A percentile compares a stretch with the other conserved stretches of the same genome.
These are phyloP conservation scores for Yarrowia porcina DNA, from an alignment of 805 yeast species.

Conservation along the genomic window DNA sequence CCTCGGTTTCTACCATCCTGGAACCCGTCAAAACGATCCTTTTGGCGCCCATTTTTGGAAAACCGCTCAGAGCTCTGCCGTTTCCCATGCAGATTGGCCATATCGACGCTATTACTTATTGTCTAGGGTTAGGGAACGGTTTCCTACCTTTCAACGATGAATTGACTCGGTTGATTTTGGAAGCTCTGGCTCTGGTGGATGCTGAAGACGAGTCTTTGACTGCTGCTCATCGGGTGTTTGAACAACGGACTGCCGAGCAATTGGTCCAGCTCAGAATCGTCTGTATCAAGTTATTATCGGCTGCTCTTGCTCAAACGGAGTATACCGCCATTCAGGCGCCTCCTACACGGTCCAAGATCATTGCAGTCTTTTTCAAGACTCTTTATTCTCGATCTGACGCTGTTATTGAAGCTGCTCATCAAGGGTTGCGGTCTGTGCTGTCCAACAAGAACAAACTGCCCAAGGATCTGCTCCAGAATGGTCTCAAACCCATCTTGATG, in stretches of 20 bases:
- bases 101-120: constrained; percentile 93
- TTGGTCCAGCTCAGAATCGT: constrained; percentile 83
- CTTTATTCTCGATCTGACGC: constrained; percentile 79
- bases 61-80: constrained; percentile 93
- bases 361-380: constrained; percentile 93
- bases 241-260: constrained; percentile 84
- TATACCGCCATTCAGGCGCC: constrained; percentile 63
- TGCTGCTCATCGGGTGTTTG: constrained; percentile 78
- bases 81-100: constrained; percentile 99
- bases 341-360: constrained; percentile 69
- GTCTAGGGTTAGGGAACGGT: constrained; percentile 74
- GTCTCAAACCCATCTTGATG: constrained; percentile 92
- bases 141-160: constrained; percentile 88
- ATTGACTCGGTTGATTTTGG: constrained; percentile 74
- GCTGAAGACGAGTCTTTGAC: constrained; percentile 96
- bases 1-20: constrained; percentile 70
- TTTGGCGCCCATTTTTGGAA: constrained; percentile 91
- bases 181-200: constrained; percentile 90
- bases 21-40: constrained; percentile 78
- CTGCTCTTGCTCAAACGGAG: constrained; percentile 82
- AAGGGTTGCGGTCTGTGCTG: constrained; percentile 77
- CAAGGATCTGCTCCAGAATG: constrained; percentile 90
- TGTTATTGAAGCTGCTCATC: constrained; percentile 90
- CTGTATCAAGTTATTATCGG: constrained; percentile 76
- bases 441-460: constrained; percentile 87